A percentile compares a stretch with the other conserved stretches of the same genome.
These are phyloP conservation scores for Batkoa obscura DNA, from an alignment of 371 early-diverging fungal genomes.

Conservation along the genomic window DNA sequence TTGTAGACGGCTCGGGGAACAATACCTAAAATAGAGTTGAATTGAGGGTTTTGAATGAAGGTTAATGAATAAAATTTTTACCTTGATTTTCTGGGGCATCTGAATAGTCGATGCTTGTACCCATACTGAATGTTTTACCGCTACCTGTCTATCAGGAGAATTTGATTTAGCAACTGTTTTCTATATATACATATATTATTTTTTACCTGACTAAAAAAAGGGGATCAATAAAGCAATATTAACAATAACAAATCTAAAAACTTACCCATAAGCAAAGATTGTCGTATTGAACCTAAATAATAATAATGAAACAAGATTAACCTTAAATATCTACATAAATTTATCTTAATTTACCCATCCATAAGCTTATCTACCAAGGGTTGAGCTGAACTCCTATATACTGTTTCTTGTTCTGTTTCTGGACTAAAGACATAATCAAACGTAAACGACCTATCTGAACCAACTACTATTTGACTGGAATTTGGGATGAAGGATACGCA, in stretches of 20 bases:
- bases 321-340: too few relatives aligned
- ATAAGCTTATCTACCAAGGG: constrained; percentile 52
- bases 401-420: constrained; percentile 40
- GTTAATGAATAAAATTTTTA: not conserved
- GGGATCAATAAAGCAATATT: constrained; percentile 11
- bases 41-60: too few relatives aligned
- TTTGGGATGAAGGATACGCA: constrained; percentile 41
- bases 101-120: constrained; percentile 24
- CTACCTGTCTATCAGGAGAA: constrained; percentile 28
- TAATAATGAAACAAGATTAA: not conserved
- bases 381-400: constrained; percentile 42
- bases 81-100: constrained; percentile 6
- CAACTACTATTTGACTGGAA: constrained; percentile 37
- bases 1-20: constrained; percentile 73
- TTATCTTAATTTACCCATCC: constrained; percentile 51
- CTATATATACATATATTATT: not conserved
- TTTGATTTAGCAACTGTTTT: constrained; percentile 3
- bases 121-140: constrained; percentile 94
- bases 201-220: constrained; percentile 5
- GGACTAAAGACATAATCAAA: constrained; percentile 72
- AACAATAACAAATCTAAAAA: constrained; percentile 34
- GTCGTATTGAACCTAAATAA: constrained; percentile 20
- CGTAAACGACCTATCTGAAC: constrained; percentile 51
- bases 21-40: constrained; percentile 19
- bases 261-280: constrained; percentile 21